These are phyloP conservation scores for Coprinopsis cinerea DNA, from an alignment of 768 basidiomycete genomes.

Conservation along the genomic window DNA sequence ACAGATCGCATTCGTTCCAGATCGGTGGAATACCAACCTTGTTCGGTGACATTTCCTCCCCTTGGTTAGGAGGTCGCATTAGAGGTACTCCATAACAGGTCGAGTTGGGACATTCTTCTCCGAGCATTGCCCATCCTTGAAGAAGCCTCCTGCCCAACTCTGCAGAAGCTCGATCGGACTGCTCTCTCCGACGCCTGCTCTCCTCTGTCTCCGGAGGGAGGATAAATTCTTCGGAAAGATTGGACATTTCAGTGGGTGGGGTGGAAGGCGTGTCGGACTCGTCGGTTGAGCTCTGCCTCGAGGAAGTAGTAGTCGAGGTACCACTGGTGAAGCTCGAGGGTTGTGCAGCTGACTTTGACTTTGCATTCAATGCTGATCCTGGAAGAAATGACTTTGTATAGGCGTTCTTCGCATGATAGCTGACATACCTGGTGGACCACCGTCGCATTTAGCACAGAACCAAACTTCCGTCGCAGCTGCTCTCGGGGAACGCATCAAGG, in stretches of 20 bases:
- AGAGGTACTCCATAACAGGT: slow-evolving; percentile 80
- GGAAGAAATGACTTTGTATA: slow-evolving; percentile 26
- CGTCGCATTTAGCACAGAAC: slow-evolving; percentile 64
- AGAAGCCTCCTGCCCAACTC: slow-evolving; percentile 75
- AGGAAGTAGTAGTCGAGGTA: neutral
- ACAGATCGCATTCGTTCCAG: neutral
- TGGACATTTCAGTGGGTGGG: slow-evolving; percentile 67
- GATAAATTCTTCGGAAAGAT: slow-evolving; percentile 53
- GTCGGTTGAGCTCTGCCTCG: too few relatives aligned
- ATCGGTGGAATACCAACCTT: slow-evolving; percentile 39
- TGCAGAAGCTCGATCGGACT: slow-evolving; percentile 74
- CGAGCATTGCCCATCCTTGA: slow-evolving; percentile 87
- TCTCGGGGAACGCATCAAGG: slow-evolving; percentile 67
- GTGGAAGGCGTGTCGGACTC: slow-evolving; percentile 26
- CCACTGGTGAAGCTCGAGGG: neutral
- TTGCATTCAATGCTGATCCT: neutral
- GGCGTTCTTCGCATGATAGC: neutral
- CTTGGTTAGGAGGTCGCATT: slow-evolving; percentile 65
- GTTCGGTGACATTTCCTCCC: slow-evolving; percentile 53
- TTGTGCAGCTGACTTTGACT: neutral
- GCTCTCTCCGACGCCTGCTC: slow-evolving; percentile 61
- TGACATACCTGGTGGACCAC: slow-evolving; percentile 19
- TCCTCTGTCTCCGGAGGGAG: slow-evolving; percentile 64
- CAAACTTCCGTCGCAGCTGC: slow-evolving; percentile 36
- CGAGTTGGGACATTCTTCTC: slow-evolving; percentile 69